Evolutionary conservation across 495 filamentous ascomycete genomes (phyloP).

Genomic region (Wilcoxina mikolae): DNA sequence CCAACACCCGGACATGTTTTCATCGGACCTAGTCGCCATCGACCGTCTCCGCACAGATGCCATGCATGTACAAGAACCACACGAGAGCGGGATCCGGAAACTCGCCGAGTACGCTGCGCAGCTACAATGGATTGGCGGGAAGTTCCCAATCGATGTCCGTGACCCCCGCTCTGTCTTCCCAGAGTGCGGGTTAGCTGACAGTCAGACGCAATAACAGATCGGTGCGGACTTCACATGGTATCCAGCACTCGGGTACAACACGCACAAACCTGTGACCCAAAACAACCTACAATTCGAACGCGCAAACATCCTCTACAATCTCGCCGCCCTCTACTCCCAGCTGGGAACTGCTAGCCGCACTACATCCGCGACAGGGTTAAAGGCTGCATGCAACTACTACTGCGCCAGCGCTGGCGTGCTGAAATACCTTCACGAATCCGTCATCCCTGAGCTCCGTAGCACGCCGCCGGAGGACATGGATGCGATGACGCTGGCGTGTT

Average conservation of each 20-base stretch:
- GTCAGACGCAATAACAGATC: constrained; percentile 41
- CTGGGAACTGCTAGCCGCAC: constrained; percentile 66
- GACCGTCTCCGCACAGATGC: constrained; percentile 70
- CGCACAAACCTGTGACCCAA: constrained; percentile 60
- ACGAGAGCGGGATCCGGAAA: constrained; percentile 76
- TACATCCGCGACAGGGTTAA: constrained; percentile 66
- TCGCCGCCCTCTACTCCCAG: constrained; percentile 85
- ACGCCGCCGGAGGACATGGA: constrained; percentile 95
- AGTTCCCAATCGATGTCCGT: constrained; percentile 89
- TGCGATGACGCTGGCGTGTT: constrained; percentile 62
- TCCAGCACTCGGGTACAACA: constrained; percentile 81
- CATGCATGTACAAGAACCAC: constrained; percentile 72
- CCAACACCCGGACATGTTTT: constrained; percentile 96
- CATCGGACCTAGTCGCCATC: constrained; percentile 71
- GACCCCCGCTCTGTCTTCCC: neutral
- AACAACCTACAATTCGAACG: constrained; percentile 94
- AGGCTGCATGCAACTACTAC: constrained; percentile 80
- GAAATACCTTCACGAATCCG: constrained; percentile 55
- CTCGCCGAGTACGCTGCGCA: constrained; percentile 81
- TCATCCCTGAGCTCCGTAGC: constrained; percentile 73
- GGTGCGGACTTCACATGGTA: constrained; percentile 95
- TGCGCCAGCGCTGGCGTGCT: constrained; percentile 79
- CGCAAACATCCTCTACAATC: constrained; percentile 83
- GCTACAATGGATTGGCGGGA: constrained; percentile 82
- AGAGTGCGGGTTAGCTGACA: constrained; percentile 18